Percentiles rank a stretch among this genome's conserved stretches.
These are phyloP conservation scores for Leccinum longicurvipes DNA, from an alignment of 768 basidiomycete genomes.

Conservation along the genomic window DNA sequence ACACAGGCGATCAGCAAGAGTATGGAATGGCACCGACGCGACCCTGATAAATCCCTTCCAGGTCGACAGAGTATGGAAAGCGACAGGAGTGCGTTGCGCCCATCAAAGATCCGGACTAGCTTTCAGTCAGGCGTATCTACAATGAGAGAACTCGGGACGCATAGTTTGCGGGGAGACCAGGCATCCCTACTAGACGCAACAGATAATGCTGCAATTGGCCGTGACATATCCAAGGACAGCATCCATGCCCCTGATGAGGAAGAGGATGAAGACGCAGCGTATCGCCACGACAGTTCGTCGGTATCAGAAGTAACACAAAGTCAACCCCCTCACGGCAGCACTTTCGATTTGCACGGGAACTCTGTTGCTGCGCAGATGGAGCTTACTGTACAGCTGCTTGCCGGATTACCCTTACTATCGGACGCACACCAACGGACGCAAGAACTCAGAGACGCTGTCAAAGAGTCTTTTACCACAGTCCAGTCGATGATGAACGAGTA, in stretches of 20 bases:
- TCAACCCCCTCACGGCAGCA: constrained; percentile 53
- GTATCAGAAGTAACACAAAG: constrained; percentile 38
- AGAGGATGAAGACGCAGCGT: constrained; percentile 29
- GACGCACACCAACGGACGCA: constrained; percentile 26
- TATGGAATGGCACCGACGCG: constrained; percentile 66
- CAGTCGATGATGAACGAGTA: constrained; percentile 65
- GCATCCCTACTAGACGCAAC: constrained; percentile 21
- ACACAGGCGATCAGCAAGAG: constrained; percentile 68
- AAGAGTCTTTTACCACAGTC: constrained; percentile 55
- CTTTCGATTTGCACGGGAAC: constrained; percentile 68
- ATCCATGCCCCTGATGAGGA: constrained; percentile 28
- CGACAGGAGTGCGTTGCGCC: constrained; percentile 38
- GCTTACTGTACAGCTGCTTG: constrained; percentile 62
- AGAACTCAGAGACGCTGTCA: constrained; percentile 49
- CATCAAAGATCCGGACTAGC: constrained; percentile 29
- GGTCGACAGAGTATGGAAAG: constrained; percentile 46
- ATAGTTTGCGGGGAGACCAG: constrained; percentile 23
- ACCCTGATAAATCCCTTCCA: constrained; percentile 28
- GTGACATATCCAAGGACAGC: constrained; percentile 16
- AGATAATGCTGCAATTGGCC: constrained; percentile 14
- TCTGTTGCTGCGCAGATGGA: constrained; percentile 75
- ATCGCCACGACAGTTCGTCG: constrained; percentile 45
- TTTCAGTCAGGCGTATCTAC: constrained; percentile 29
- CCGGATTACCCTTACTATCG: constrained; percentile 38
- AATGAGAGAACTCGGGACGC: constrained; percentile 23